Percentiles rank a stretch among this genome's conserved stretches.
These are phyloP conservation scores for Pestalotiopsis sp. DNA, from an alignment of 2,329 filamentous ascomycete genomes.

Conservation along the genomic window DNA sequence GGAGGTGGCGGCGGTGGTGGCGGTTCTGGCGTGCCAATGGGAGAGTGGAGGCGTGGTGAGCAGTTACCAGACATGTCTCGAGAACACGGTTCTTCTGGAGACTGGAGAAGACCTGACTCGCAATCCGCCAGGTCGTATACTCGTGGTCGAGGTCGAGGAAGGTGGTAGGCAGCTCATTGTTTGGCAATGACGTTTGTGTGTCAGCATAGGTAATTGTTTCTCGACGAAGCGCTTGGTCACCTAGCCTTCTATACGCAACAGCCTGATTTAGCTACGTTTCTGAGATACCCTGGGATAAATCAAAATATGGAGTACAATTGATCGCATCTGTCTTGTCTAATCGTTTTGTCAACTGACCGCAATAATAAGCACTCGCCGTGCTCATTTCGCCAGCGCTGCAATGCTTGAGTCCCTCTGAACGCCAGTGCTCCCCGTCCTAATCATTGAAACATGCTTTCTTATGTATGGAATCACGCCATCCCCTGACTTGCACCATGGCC, in stretches of 20 bases:
- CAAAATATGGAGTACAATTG: neutral
- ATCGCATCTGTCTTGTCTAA: neutral
- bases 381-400: neutral
- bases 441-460: neutral
- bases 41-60: conserved; percentile 14
- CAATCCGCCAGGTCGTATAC: neutral
- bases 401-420: neutral
- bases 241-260: neutral
- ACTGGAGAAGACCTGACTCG: conserved; percentile 10
- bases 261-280: neutral
- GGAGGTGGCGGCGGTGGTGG: neutral
- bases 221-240: neutral
- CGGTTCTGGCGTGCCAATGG: conserved; percentile 4
- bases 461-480: neutral
- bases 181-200: neutral
- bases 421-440: neutral
- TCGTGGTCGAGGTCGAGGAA: conserved; percentile 5
- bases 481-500: neutral
- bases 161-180: neutral
- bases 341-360: neutral
- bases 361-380: neutral
- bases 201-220: neutral
- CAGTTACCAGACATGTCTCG: neutral
- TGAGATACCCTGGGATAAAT: neutral
- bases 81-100: neutral